Conservation (phyloP, 805 yeast species). For the Deakozyma indianensis region DNA sequence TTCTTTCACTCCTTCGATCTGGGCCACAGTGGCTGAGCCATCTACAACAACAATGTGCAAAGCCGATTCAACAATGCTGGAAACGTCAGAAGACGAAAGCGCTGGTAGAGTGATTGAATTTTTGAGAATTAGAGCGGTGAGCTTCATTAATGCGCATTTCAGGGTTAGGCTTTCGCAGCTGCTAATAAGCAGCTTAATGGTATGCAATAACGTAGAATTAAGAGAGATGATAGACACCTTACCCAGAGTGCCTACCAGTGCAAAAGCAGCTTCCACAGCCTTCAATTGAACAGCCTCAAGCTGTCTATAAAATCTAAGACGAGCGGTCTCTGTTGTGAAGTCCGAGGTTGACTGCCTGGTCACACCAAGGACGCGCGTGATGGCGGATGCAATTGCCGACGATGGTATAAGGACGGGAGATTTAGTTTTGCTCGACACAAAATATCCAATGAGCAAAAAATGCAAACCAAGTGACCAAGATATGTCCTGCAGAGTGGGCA, state of each 20-base stretch:
- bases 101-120: slow-evolving; percentile 4
- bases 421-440: not conserved
- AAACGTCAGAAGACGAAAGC: slow-evolving; percentile 2
- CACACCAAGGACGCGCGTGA: slow-evolving; percentile 41
- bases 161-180: not conserved
- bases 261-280: slow-evolving; percentile 13
- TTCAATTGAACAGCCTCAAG: not conserved
- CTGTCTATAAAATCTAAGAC: slow-evolving; percentile 17
- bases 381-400: slow-evolving; percentile 19
- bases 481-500: slow-evolving; percentile 23
- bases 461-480: not conserved
- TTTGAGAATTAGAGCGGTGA: slow-evolving; percentile 2
- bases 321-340: slow-evolving; percentile 29
- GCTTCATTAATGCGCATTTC: slow-evolving; percentile 4
- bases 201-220: slow-evolving; percentile 28
- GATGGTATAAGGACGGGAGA: not conserved
- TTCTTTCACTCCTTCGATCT: not conserved
- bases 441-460: not conserved
- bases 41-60: slow-evolving; percentile 6
- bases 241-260: slow-evolving; percentile 31
- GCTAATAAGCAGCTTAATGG: slow-evolving; percentile 8
- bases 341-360: slow-evolving; percentile 38
- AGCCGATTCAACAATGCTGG: slow-evolving; percentile 4
- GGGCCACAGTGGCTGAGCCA: slow-evolving; percentile 2
- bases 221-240: slow-evolving; percentile 27